These are phyloP conservation scores for Syncephalastrum sp. DNA, from an alignment of 371 early-diverging fungal species.

Conservation along the genomic window DNA sequence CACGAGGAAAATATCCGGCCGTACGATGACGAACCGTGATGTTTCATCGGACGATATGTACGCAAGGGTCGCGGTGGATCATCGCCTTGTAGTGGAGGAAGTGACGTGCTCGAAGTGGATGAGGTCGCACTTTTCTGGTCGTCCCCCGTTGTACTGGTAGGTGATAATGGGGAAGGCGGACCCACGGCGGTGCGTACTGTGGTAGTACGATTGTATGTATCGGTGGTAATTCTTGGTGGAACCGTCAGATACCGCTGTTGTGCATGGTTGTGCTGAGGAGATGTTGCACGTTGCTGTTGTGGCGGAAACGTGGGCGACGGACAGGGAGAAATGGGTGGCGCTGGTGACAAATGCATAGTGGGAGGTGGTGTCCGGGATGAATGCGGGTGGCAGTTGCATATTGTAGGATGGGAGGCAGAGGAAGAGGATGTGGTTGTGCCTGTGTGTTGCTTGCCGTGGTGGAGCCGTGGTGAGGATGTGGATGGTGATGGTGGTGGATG, in stretches of 20 bases:
- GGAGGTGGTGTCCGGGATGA: background rate
- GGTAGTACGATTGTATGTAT: background rate
- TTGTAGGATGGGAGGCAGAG: too few species aligned
- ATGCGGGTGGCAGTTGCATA: background rate
- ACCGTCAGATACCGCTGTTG: background rate
- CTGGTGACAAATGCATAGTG: conserved; percentile 8
- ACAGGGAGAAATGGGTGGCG: conserved; percentile 11
- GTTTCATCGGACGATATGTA: conserved; percentile 1
- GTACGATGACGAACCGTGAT: too few species aligned
- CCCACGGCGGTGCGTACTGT: conserved; percentile 19
- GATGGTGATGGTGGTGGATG: conserved; percentile 14
- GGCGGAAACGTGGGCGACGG: conserved; percentile 3
- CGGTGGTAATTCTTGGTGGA: conserved; percentile 6
- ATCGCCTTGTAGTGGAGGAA: conserved; percentile 18
- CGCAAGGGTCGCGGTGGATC: conserved; percentile 18
- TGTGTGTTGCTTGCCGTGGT: conserved; percentile 3
- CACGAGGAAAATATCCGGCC: too few species aligned
- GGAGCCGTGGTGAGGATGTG: conserved; percentile 9
- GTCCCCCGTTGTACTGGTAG: background rate
- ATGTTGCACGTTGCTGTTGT: background rate
- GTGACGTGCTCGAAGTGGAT: conserved; percentile 1
- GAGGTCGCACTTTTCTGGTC: conserved; percentile 1
- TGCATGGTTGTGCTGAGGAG: background rate
- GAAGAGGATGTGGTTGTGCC: background rate
- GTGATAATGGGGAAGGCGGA: conserved; percentile 23